These are phyloP conservation scores for Cercophora sp. DNA, from an alignment of 495 filamentous ascomycete genomes.

Conservation along the genomic window DNA sequence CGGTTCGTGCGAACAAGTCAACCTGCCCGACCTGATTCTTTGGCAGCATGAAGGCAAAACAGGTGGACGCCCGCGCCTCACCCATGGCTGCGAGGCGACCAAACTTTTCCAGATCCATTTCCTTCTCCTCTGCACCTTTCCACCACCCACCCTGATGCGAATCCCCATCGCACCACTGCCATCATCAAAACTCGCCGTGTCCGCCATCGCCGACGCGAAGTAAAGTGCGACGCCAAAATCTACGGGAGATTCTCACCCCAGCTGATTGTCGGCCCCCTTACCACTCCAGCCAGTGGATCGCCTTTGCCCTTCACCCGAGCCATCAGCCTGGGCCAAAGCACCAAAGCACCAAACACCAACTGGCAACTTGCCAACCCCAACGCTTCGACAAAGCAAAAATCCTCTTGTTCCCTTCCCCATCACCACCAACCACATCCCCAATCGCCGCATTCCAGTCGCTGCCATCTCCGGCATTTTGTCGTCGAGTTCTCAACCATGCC, in stretches of 20 bases:
- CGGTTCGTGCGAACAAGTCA: slow-evolving; percentile 34
- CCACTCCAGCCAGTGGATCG: slow-evolving; percentile 26
- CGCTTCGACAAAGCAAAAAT: slow-evolving; percentile 22
- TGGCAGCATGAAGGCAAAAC: slow-evolving; percentile 39
- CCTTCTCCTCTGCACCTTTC: slow-evolving; percentile 17
- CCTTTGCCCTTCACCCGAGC: slow-evolving; percentile 21
- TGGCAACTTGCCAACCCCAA: too few relatives aligned
- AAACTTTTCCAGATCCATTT: slow-evolving; percentile 28
- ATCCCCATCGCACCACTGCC: slow-evolving; percentile 26
- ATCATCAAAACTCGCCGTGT: slow-evolving; percentile 11
- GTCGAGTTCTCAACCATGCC: slow-evolving; percentile 28
- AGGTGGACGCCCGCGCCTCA: slow-evolving; percentile 32
- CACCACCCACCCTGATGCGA: slow-evolving; percentile 24
- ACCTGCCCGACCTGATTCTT: slow-evolving; percentile 34
- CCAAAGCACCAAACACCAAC: slow-evolving; percentile 20
- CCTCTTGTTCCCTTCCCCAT: slow-evolving; percentile 5
- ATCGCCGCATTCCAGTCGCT: not conserved
- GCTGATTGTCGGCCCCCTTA: slow-evolving; percentile 20
- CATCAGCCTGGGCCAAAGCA: slow-evolving; percentile 21
- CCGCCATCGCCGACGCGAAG: slow-evolving; percentile 31
- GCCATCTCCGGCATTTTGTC: slow-evolving; percentile 13
- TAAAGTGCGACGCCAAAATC: slow-evolving; percentile 35
- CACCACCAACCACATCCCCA: slow-evolving; percentile 2
- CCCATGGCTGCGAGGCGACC: slow-evolving; percentile 32
- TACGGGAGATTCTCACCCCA: slow-evolving; percentile 23